Percentiles rank a stretch among this genome's conserved stretches.
phyloP scores from a whole-genome alignment of 2,329 filamentous ascomycete genomes.

The Cryphonectria japonica region DNA sequence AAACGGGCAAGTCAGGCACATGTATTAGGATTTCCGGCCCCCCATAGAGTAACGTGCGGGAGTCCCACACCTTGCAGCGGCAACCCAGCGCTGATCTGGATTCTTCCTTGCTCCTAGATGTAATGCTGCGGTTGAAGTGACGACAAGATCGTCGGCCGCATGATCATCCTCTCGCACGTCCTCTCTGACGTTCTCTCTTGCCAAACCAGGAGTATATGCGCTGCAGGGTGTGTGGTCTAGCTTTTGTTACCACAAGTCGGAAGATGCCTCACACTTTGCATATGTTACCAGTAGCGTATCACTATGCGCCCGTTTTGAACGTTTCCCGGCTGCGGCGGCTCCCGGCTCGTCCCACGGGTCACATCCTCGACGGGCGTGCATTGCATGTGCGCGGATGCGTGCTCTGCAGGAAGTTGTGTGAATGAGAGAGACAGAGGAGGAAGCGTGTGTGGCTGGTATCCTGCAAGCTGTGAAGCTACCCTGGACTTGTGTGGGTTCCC shows the following conservation, averaged over 20 bases:
- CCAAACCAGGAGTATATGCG: no score
- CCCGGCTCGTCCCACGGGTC: neutral
- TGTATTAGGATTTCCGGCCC: constrained; percentile 1
- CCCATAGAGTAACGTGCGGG: neutral
- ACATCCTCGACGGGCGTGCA: neutral
- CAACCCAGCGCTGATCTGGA: constrained; percentile 8
- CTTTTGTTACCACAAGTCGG: neutral
- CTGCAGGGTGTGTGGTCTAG: neutral
- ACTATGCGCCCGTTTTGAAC: neutral
- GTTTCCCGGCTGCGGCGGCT: constrained; percentile 3
- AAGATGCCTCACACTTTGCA: neutral
- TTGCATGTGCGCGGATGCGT: neutral
- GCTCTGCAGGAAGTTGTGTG: constrained; percentile 7
- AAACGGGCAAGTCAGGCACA: constrained; percentile 20
- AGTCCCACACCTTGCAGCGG: constrained; percentile 5
- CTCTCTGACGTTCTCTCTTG: neutral
- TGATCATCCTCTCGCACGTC: neutral
- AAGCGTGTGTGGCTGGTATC: constrained; percentile 9
- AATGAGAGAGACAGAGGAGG: neutral
- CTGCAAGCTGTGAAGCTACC: constrained; percentile 13
- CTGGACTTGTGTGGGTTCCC: neutral
- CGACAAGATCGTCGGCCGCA: neutral
- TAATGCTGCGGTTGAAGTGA: neutral
- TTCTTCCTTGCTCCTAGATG: neutral
- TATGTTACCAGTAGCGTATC: neutral